Evolutionary conservation across 176 grass and related monocot genomes (phyloP).

Genomic region (Metroxylon sagu): DNA sequence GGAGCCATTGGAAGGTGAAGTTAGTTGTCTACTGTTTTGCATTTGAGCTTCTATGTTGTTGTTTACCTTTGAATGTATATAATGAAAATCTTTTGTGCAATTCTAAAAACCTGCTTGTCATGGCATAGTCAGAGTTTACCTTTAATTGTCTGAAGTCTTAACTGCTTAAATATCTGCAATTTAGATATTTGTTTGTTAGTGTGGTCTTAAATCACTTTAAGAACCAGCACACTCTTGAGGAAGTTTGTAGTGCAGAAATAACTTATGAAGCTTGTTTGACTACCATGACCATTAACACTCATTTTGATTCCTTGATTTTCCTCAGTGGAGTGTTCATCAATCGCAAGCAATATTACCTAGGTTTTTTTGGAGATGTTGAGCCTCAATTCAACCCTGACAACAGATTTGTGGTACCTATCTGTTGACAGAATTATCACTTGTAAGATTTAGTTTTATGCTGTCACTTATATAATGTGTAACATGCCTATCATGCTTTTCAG

Average conservation of each 20-base stretch:
- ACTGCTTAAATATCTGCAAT: too few relatives aligned
- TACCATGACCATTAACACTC: conserved; percentile 6
- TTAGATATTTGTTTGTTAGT: too few relatives aligned
- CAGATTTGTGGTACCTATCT: conserved; percentile 68
- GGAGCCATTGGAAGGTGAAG: conserved; percentile 97
- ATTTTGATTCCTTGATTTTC: conserved; percentile 26
- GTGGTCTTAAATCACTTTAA: too few relatives aligned
- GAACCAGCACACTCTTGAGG: too few relatives aligned
- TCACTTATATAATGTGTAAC: background rate
- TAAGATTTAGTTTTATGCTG: conserved; percentile 5
- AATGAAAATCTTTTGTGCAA: too few relatives aligned
- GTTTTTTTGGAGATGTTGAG: conserved; percentile 56
- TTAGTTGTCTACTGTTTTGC: conserved; percentile 6
- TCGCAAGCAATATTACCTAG: conserved; percentile 88
- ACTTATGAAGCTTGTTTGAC: background rate
- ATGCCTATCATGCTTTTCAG: conserved; percentile 18
- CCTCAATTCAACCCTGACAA: conserved; percentile 88
- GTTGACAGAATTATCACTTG: conserved; percentile 10
- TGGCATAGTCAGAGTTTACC: too few relatives aligned
- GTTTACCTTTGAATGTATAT: conserved; percentile 6
- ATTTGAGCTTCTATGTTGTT: conserved; percentile 7
- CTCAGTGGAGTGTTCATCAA: conserved; percentile 95
- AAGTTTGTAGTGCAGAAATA: too few relatives aligned
- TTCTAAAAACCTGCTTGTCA: too few relatives aligned
- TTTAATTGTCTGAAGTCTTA: too few relatives aligned